Conservation (phyloP, 768 basidiomycete genomes). For the Chlorophyllum brunneum region DNA sequence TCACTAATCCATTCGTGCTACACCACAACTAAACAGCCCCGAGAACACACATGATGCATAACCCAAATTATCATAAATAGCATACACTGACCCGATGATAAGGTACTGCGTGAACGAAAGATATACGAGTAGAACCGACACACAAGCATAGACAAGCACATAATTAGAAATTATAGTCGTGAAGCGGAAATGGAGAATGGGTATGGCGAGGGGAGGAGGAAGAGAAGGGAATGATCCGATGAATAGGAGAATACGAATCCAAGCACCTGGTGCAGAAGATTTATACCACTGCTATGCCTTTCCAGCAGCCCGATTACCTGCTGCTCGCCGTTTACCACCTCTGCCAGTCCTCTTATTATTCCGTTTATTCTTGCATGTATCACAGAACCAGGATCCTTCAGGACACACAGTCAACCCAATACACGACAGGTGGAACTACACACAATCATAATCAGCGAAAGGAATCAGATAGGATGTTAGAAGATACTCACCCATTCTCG, state of each 20-base stretch:
- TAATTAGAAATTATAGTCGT: background rate
- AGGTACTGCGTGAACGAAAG: background rate
- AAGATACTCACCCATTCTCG: conserved; percentile 80
- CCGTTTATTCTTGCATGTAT: conserved; percentile 57
- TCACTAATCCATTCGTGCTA: background rate
- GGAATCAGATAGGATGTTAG: conserved; percentile 2
- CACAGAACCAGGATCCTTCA: conserved; percentile 75
- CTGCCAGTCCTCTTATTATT: conserved; percentile 47
- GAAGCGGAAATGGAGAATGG: background rate
- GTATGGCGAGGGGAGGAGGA: background rate
- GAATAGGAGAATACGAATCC: background rate
- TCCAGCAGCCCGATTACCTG: conserved; percentile 25
- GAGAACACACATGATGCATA: background rate
- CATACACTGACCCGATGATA: background rate
- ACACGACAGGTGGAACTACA: conserved; percentile 78
- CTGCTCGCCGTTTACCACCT: conserved; percentile 46
- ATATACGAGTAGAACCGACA: background rate
- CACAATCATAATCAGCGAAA: conserved; percentile 9
- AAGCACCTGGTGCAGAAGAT: background rate
- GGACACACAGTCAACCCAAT: conserved; percentile 65
- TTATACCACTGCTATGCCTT: conserved; percentile 14
- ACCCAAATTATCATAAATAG: conserved; percentile 10
- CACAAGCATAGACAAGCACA: conserved; percentile 2
- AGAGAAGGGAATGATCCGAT: conserved; percentile 1
- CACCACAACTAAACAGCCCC: background rate